Percentiles rank a stretch among this genome's conserved stretches.
Evolutionary conservation across 495 filamentous ascomycete genomes (phyloP).

Genomic region (Hypoxylon trugodes): DNA sequence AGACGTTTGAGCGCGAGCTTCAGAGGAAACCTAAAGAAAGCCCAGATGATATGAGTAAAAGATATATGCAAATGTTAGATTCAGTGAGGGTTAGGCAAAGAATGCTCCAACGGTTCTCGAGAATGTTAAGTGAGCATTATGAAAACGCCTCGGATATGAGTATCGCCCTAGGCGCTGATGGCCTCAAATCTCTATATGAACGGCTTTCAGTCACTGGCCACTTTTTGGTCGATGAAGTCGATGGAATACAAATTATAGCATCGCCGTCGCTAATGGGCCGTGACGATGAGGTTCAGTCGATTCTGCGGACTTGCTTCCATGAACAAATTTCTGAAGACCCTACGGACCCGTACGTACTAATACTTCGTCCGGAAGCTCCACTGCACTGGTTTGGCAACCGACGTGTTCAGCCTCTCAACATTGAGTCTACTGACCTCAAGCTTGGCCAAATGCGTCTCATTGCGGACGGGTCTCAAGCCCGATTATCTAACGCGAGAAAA

Average conservation of each 20-base stretch:
- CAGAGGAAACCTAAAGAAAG: conserved; percentile 83
- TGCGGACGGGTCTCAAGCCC: conserved; percentile 83
- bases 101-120: conserved; percentile 77
- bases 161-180: conserved; percentile 70
- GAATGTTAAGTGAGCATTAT: conserved; percentile 88
- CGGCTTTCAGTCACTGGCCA: conserved; percentile 85
- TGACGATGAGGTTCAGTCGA: conserved; percentile 79
- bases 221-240: conserved; percentile 80
- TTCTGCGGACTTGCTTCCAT: conserved; percentile 88
- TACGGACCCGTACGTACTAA: conserved; percentile 80
- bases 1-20: conserved; percentile 91
- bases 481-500: conserved; percentile 77
- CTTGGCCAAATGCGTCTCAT: conserved; percentile 87
- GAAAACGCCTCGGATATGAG: conserved; percentile 97
- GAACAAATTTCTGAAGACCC: conserved; percentile 78
- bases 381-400: conserved; percentile 84
- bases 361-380: conserved; percentile 81
- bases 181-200: conserved; percentile 77
- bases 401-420: conserved; percentile 72
- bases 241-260: conserved; percentile 83
- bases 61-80: conserved; percentile 93
- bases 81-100: conserved; percentile 94
- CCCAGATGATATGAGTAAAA: conserved; percentile 88
- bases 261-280: conserved; percentile 79
- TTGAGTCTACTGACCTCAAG: conserved; percentile 85